Evolutionary conservation across 768 basidiomycete genomes (phyloP).

Genomic region (Tubosaeta sp.): DNA sequence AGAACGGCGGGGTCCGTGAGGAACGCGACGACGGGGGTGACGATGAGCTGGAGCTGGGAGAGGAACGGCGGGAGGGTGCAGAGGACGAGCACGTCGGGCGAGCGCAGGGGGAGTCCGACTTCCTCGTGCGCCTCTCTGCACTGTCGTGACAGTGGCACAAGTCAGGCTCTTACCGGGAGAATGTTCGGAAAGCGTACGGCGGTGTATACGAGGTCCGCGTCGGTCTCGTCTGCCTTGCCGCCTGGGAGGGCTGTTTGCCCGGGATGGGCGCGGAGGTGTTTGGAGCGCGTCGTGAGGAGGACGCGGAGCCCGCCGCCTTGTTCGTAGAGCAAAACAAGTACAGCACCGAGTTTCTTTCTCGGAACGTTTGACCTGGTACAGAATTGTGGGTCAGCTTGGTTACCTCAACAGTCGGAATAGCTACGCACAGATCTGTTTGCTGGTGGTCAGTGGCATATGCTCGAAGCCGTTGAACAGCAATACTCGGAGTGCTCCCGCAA

Average conservation of each 20-base stretch:
- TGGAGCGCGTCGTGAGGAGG: conserved; percentile 82
- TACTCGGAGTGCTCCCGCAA: conserved; percentile 15
- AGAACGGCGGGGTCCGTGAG: conserved; percentile 53
- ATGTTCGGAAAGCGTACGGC: conserved; percentile 52
- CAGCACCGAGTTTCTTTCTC: conserved; percentile 57
- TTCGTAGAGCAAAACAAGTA: conserved; percentile 78
- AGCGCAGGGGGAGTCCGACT: conserved; percentile 60
- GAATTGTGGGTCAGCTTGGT: background rate
- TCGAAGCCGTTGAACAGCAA: conserved; percentile 40
- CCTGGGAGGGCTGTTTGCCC: conserved; percentile 84
- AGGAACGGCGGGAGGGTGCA: conserved; percentile 64
- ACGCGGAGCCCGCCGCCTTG: conserved; percentile 64
- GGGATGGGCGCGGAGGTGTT: conserved; percentile 66
- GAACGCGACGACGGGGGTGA: conserved; percentile 75
- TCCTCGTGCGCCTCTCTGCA: conserved; percentile 84
- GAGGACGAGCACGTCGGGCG: conserved; percentile 54
- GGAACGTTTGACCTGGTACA: conserved; percentile 31
- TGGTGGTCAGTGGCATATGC: conserved; percentile 24
- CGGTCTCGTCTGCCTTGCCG: conserved; percentile 68
- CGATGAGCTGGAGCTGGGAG: conserved; percentile 63
- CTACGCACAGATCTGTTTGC: conserved; percentile 51
- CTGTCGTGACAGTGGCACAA: conserved; percentile 33
- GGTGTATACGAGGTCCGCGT: conserved; percentile 58
- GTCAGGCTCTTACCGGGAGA: background rate
- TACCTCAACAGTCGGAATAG: background rate